Base-by-base conservation (phyloP, 2,329 filamentous ascomycete genomes). In the Teratosphaeria gauchensis region DNA sequence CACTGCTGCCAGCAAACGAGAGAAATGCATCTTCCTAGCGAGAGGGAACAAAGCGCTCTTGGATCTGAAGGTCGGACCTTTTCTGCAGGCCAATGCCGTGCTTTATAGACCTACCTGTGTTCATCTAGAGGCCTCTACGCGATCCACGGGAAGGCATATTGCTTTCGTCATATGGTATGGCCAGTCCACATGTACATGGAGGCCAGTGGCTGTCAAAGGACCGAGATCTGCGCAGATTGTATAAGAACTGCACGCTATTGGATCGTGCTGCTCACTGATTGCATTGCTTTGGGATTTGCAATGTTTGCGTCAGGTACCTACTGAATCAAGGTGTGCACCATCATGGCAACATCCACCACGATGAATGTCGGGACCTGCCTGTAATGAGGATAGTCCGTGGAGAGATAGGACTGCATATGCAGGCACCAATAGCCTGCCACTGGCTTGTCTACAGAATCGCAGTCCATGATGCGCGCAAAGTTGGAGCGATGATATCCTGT, bases 11-110 rank as follows among this genome's bases (percentile, higher is more conserved):
- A 68, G 51, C 24, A 64, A 32, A 53, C 48, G 58, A 56, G 61
- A 62, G 60, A 67, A 64, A 31, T 63, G 56, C 64, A 68, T 68
- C 42, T 53, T 64, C 58, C 14, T 32, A 30, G 6, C 53, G 55
- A 21, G 56, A 53, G 31, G 54, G 52, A 19, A 33, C 28, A 9
- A 31, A 53, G 4, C 2, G 52, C 28, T 31, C 28, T 31, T 7
- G 52, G 24, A n/a, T 14, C 12, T n/a, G 32, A 14, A 53, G 52
- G 8, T 4, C 16, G 32, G 8, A 16, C 24, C 4, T 51, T 51
- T 9, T 21, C 48, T 53, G 31, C 52, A n/a, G 8, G 48, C 24
- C 52, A 16, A 7, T 7, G 42, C 16, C 8, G 16, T 48, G 16
- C 42, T 19, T 48, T 48, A 48, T 48, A 48, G n/a, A 48, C 16